Base-by-base conservation (phyloP, 805 yeast genomes). In the Lipomyces orientalis region DNA sequence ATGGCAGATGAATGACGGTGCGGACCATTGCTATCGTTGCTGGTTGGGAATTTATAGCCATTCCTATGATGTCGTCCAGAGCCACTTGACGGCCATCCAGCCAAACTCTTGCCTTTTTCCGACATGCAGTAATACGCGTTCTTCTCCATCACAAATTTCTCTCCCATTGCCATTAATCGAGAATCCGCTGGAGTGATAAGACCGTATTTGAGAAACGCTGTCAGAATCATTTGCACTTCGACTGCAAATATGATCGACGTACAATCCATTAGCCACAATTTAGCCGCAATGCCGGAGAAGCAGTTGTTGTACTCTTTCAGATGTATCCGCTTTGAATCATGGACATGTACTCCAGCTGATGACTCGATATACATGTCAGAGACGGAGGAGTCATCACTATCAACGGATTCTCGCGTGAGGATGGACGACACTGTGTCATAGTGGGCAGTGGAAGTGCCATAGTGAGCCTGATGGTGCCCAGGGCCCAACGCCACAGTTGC, bases 221-320 rank as follows among this genome's bases (percentile, higher is more conserved):
- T 90, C 73, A 94, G 84, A 37, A 94, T 90, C 76, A 87, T 93
- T 68, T 93, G 83, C 2, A 98, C 98, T 77, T 94, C 99, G 73
- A 86, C 88, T 57, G 93, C 88, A 66, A 85, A 84, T 97, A 94
- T 92, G 0, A 88, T 81, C 74, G 91, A 95, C 0, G 97, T 90
- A 75, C 97, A 93, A 70, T 94, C 98, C 86, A 89, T 83, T 6
- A 94, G 74, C 97, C 97, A 94, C 74, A 93, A 97, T 78, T 88
- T 84, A 0, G 89, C 80, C 0, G 95, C 89, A 73, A 90, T 90
- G 0, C 97, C 96, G 1, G 90, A 84, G 69, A 91, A 83, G 63
- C 87, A 84, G 72, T 61, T 31, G 7, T 64, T 63, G 51, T 60
- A 56, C 33, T 67, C 71, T 19, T 64, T 61, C 8, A 67, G 59